Conservation (phyloP, 768 basidiomycete species). For the Mycena crocata region DNA sequence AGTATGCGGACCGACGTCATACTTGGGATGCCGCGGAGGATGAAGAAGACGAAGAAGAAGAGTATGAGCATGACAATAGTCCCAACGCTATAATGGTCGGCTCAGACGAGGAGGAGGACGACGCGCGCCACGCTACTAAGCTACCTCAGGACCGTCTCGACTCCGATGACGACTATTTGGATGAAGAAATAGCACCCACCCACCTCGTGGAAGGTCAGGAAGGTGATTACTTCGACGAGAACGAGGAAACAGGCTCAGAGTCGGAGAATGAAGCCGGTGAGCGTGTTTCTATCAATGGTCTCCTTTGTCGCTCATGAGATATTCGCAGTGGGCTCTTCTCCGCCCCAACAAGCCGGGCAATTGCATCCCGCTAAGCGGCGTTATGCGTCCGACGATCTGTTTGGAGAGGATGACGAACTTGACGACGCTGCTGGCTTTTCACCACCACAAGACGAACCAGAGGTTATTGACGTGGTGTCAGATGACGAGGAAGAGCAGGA, state of each 20-base stretch:
- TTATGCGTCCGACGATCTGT: conserved; percentile 5
- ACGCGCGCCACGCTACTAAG: conserved; percentile 9
- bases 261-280: conserved; percentile 32
- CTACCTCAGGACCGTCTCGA: conserved; percentile 34
- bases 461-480: conserved; percentile 34
- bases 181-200: conserved; percentile 15
- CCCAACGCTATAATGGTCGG: conserved; percentile 37
- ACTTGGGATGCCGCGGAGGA: too few relatives aligned
- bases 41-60: conserved; percentile 36
- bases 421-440: conserved; percentile 6
- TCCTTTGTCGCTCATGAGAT: neutral
- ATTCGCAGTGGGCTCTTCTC: conserved; percentile 20
- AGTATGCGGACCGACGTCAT: conserved; percentile 29
- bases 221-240: conserved; percentile 26
- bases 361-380: neutral
- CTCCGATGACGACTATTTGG: conserved; percentile 34
- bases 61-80: conserved; percentile 30
- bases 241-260: conserved; percentile 32
- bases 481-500: conserved; percentile 38
- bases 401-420: conserved; percentile 26
- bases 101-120: conserved; percentile 42
- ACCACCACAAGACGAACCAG: conserved; percentile 23
- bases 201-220: conserved; percentile 19
- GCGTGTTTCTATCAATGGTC: neutral
- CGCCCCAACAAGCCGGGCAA: conserved; percentile 2